Evolutionary conservation across 352 stramenopile species (phyloP), one percentile per base, ranked within the genome.

Genomic region (Hyaloperonospora arabidopsidis): DNA sequence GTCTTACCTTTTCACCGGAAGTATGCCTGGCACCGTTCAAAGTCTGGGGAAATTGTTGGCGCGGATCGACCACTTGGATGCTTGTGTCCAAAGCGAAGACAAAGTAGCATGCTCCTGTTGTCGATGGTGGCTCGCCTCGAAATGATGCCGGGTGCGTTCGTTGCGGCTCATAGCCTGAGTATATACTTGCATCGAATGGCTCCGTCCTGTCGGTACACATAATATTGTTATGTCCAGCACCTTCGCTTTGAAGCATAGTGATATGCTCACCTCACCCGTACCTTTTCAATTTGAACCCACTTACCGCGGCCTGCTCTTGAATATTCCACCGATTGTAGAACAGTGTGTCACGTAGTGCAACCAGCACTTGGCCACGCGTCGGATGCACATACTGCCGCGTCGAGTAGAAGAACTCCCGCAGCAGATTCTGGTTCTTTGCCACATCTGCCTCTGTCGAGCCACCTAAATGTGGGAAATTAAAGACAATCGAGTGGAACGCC

Each of bases 301-400:
- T 86, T 21, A 56, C 52, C 17, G 58, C 57, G 2, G 81, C 84
- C 41, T 92, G 81, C 6, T 80, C 76, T 35, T 86, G 65, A 29
- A 94, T 78, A 25, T 83, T 66, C 84, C 84, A 94, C 39, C 80
- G 76, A 53, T 91, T 89, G 68, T 93, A 93, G 50, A 93, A 95
- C 8, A 78, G 53, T 12, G 76, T 93, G 48, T 89, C 81, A 19
- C 82, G 78, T 19, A 93, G 59, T 14, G 84, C 68, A 1, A 95
- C 81, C 0, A 89, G 67, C 50, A 87, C 78, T 62, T 88, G 74
- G 6, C 80, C 79, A 17, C 72, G 70, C 8, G 57, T 77, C 13
- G 71, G 67, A 35, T 89, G 70, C 52, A 93, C 25, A 52, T 79
- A 87, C 45, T 54, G 41, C 3, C 75, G 70, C 17, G 74, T 72